Conservation (phyloP, 2,329 filamentous ascomycete genomes). For the Didymellaceae sp. region DNA sequence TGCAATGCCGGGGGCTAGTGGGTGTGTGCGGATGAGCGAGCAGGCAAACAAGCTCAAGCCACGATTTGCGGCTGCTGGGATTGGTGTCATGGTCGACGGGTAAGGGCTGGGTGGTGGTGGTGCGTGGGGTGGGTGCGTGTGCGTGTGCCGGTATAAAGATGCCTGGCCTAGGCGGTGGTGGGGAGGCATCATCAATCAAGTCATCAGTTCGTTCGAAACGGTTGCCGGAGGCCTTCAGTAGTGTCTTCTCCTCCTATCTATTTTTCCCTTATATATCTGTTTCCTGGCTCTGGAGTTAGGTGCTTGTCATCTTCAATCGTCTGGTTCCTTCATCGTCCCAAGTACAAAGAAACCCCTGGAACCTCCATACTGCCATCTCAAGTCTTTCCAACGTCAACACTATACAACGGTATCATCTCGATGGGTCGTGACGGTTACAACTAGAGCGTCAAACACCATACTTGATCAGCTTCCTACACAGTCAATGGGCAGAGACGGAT, state of each 20-base stretch:
- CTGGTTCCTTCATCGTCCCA: background rate
- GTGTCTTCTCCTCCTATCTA: background rate
- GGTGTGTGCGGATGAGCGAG: too few species aligned
- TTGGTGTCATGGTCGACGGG: conserved; percentile 10
- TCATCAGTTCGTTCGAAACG: conserved; percentile 15
- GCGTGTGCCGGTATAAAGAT: conserved; percentile 21
- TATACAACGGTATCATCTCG: background rate
- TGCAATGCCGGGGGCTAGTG: conserved; percentile 13
- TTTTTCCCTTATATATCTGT: conserved; percentile 13
- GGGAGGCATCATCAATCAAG: conserved; percentile 6
- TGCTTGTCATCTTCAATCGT: conserved; percentile 5
- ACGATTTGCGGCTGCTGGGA: conserved; percentile 10
- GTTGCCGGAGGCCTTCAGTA: conserved; percentile 9
- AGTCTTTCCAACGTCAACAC: background rate
- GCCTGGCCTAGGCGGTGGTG: conserved; percentile 18
- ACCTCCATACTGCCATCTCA: background rate
- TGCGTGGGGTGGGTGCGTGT: too few species aligned
- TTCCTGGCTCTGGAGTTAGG: conserved; percentile 2
- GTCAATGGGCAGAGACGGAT: too few species aligned
- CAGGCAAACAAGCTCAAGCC: conserved; percentile 17
- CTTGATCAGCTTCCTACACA: too few species aligned
- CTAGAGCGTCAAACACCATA: conserved; percentile 8
- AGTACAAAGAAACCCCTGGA: background rate
- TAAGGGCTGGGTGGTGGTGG: conserved; percentile 12
- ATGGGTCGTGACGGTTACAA: conserved; percentile 46